A percentile compares a stretch with the other conserved stretches of the same genome.
Evolutionary conservation across 2,329 filamentous ascomycete species (phyloP).

Genomic region (Sordariomycetes sp.): DNA sequence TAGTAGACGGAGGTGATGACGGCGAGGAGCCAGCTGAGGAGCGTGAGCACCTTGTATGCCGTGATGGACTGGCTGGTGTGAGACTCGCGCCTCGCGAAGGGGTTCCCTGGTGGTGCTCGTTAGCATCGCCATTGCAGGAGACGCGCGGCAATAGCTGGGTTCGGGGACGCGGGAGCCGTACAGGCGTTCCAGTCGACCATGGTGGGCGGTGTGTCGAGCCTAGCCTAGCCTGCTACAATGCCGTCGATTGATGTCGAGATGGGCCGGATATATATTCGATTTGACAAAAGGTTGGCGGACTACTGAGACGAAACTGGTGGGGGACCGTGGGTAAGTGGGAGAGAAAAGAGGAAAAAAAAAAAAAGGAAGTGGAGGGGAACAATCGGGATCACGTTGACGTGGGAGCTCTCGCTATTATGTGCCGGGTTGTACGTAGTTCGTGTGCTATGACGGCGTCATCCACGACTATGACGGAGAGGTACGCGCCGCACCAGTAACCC

Average conservation of each 20-base stretch:
- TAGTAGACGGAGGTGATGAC: slow-evolving; percentile 66
- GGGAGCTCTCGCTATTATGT: not conserved
- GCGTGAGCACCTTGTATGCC: slow-evolving; percentile 64
- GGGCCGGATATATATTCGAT: not conserved
- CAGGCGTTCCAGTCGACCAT: slow-evolving; percentile 17
- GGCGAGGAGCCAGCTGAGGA: slow-evolving; percentile 61
- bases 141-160: slow-evolving; percentile 6
- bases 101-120: slow-evolving; percentile 44
- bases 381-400: not conserved
- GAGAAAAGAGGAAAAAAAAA: not conserved
- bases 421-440: not conserved
- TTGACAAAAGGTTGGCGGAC: not conserved
- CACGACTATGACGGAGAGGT: not conserved
- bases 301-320: not conserved
- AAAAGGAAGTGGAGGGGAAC: too few relatives aligned
- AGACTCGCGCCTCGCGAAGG: slow-evolving; percentile 58
- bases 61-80: slow-evolving; percentile 48
- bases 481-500: not conserved
- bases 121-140: not conserved
- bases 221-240: not conserved
- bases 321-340: not conserved
- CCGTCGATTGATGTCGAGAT: not conserved
- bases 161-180: slow-evolving; percentile 9
- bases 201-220: slow-evolving; percentile 6
- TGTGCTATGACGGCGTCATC: not conserved